Evolutionary conservation across 345 rosid genomes (phyloP), one percentile per base, ranked within the genome.

Genomic region (Populus deltoides): DNA sequence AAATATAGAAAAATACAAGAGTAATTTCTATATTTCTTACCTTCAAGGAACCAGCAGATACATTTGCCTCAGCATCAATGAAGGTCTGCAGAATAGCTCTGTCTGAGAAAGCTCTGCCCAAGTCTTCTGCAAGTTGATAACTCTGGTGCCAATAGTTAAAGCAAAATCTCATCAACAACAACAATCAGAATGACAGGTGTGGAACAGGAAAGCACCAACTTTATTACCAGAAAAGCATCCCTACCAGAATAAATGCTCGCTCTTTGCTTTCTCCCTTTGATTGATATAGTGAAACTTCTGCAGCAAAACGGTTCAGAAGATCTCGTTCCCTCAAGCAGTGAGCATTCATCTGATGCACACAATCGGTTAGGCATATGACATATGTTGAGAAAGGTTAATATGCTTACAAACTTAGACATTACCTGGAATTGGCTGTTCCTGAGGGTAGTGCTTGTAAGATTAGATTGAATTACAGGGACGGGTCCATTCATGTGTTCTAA

Each of bases 81-180:
- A 91, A 86, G 66, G 81, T 88, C 78, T 91, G 90, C 68, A 93
- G 78, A 73, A 90, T 87, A 70, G 89, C 79, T 83, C 92, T 83
- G 76, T 95, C 99, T 12, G 98, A 81, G 83, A 92, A 95, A 78
- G 98, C 99, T 86, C 90, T 88, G 73, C 92, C 94, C 76, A 95
- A 76, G 86, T 95, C 99, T 83, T 91, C 97, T 36, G 98, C 97
- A 41, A 93, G 90, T 83, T 90, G 89, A 82, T 93, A 88, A 83
- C 84, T 85, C 99, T 95, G 90, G 74, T 39, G 72, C 15, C 29
- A 67, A 53, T 75, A 31, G 63, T 35, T 66, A 68, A 73, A 20
- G 18, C 13, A 16, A 47, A 27, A 71, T 13, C 45, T 7, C 17
- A 43, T 20, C 74, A 36, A 17, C 51, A n/a, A 80, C 29, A 36